Conservation (phyloP, 2,329 filamentous ascomycete species). For the Fusarium humuli region DNA sequence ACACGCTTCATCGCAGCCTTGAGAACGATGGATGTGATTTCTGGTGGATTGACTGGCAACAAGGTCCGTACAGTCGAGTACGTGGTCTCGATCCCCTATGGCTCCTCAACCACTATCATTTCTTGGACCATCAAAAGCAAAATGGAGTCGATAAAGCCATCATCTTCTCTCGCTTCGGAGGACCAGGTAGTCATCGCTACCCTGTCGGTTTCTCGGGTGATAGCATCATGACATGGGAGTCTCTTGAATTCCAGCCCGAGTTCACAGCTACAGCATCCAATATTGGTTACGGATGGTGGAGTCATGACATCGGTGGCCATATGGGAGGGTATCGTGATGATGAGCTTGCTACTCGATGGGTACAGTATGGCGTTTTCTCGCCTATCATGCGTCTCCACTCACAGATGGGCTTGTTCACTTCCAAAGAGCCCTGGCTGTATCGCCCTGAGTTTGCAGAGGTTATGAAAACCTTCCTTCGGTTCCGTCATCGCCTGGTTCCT, state of each 20-base stretch:
- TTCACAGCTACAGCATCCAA: conserved; percentile 75
- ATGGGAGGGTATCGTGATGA: conserved; percentile 67
- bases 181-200: conserved; percentile 72
- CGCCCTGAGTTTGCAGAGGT: conserved; percentile 57
- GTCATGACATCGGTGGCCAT: conserved; percentile 75
- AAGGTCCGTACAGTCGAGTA: conserved; percentile 64
- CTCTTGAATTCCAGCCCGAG: conserved; percentile 72
- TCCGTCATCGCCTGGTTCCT: conserved; percentile 69
- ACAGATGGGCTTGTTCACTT: conserved; percentile 66
- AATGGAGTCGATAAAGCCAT: conserved; percentile 55
- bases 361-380: conserved; percentile 71
- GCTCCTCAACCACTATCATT: conserved; percentile 74
- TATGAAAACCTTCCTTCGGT: conserved; percentile 62
- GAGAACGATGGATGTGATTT: conserved; percentile 70
- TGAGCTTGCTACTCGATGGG: conserved; percentile 69
- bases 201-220: conserved; percentile 75
- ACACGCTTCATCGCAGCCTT: conserved; percentile 65
- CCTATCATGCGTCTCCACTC: conserved; percentile 72
- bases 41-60: conserved; percentile 78
- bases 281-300: conserved; percentile 77
- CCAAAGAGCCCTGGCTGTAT: conserved; percentile 72
- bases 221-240: conserved; percentile 68
- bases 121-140: conserved; percentile 59
- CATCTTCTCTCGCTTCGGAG: conserved; percentile 71
- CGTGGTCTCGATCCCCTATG: conserved; percentile 72